Percentiles rank a stretch among this genome's conserved stretches.
Evolutionary conservation across 495 filamentous ascomycete genomes (phyloP).

Genomic region (Thozetella sp.): DNA sequence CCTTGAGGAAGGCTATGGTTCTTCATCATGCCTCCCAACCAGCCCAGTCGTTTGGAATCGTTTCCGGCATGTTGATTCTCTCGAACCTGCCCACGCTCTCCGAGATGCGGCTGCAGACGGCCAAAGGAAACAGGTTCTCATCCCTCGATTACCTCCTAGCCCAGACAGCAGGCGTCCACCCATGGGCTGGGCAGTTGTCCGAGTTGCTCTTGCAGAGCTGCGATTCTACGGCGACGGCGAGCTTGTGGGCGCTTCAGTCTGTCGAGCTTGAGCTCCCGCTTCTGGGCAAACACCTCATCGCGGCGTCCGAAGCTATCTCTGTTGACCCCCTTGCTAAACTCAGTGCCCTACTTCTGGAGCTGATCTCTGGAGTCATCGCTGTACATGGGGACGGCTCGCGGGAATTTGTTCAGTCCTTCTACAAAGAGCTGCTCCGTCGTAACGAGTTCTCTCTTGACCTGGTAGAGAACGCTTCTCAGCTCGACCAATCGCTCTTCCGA

Average conservation of each 20-base stretch:
- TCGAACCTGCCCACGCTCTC: conserved; percentile 43
- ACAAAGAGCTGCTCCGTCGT: conserved; percentile 8
- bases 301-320: conserved; percentile 44
- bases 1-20: conserved; percentile 63
- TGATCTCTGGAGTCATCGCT: conserved; percentile 49
- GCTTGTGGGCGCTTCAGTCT: conserved; percentile 61
- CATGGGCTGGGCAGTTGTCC: conserved; percentile 56
- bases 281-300: conserved; percentile 55
- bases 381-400: conserved; percentile 31
- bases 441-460: conserved; percentile 5
- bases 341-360: conserved; percentile 42
- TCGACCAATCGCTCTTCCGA: conserved; percentile 22
- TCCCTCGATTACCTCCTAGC: conserved; percentile 42
- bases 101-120: conserved; percentile 42
- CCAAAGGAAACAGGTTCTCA: conserved; percentile 32
- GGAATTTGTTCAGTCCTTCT: conserved; percentile 9
- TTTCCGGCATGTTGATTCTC: conserved; percentile 38
- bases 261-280: conserved; percentile 67
- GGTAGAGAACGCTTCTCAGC: conserved; percentile 6
- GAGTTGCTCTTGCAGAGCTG: conserved; percentile 58
- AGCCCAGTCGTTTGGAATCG: conserved; percentile 10
- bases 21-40: conserved; percentile 32
- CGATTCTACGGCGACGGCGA: conserved; percentile 51
- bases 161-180: conserved; percentile 30
- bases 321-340: conserved; percentile 48